Percentiles rank a stretch among this genome's conserved stretches.
phyloP scores from a whole-genome alignment of 1,139 yeast species.

The Candida mesenterica region DNA sequence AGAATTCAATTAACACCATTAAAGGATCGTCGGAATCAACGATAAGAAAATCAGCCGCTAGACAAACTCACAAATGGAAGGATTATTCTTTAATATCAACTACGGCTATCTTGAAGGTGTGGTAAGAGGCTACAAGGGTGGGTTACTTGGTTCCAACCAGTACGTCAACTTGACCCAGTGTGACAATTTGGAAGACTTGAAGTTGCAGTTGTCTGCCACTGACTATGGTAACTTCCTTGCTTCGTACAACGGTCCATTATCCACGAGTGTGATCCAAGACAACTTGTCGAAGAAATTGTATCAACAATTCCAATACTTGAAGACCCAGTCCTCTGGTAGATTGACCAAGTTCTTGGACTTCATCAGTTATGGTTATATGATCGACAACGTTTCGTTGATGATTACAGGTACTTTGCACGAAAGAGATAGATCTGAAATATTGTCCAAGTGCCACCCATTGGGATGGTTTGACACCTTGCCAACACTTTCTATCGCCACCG shows the following conservation, averaged over 20 bases:
- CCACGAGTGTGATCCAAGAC: slow-evolving; percentile 82
- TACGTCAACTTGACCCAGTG: slow-evolving; percentile 94
- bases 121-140: slow-evolving; percentile 90
- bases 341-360: slow-evolving; percentile 82
- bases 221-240: slow-evolving; percentile 92
- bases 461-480: slow-evolving; percentile 99
- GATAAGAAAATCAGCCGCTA: not conserved
- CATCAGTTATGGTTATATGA: slow-evolving; percentile 96
- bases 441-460: slow-evolving; percentile 89
- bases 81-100: slow-evolving; percentile 82
- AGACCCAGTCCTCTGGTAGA: slow-evolving; percentile 80
- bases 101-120: slow-evolving; percentile 91
- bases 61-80: slow-evolving; percentile 57
- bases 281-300: slow-evolving; percentile 72
- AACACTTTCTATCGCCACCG: slow-evolving; percentile 90
- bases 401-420: slow-evolving; percentile 97
- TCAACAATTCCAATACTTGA: slow-evolving; percentile 81
- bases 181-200: slow-evolving; percentile 89
- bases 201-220: slow-evolving; percentile 89
- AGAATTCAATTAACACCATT: not conserved
- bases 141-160: slow-evolving; percentile 72
- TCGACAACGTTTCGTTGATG: slow-evolving; percentile 93
- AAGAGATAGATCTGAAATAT: slow-evolving; percentile 82
- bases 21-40: not conserved
- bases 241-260: slow-evolving; percentile 74